Percentiles rank a stretch among this genome's conserved stretches.
phyloP scores from a whole-genome alignment of 305 asterid species.

The Solanum hybrid region DNA sequence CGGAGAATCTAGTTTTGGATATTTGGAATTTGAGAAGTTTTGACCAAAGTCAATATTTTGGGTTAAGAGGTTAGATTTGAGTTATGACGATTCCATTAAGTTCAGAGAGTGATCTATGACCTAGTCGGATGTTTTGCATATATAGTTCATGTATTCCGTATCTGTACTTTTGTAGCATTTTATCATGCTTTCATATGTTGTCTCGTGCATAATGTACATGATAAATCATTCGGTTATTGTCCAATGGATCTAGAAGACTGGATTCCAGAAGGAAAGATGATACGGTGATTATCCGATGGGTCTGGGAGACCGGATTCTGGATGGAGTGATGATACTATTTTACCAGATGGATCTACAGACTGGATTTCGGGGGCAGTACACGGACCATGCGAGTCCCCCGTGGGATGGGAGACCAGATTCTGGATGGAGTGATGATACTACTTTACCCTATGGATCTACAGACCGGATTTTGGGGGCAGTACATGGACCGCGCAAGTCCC shows the following conservation, averaged over 20 bases:
- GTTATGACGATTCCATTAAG: neutral
- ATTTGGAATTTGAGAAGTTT: neutral
- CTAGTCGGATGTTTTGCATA: neutral
- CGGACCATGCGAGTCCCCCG: neutral
- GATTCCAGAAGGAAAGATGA: neutral
- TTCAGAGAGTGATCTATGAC: neutral
- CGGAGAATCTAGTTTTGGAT: neutral
- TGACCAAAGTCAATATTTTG: neutral
- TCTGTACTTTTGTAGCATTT: neutral
- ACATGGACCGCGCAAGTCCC: neutral
- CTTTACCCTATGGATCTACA: neutral
- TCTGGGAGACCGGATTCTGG: neutral
- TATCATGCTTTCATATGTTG: neutral
- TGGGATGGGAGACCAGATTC: neutral
- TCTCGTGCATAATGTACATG: neutral
- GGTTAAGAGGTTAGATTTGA: neutral
- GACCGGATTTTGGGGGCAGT: neutral
- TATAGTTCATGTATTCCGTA: neutral
- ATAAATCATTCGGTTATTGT: neutral
- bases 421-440: neutral
- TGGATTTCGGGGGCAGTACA: neutral
- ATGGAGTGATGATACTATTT: neutral
- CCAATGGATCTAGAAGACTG: neutral
- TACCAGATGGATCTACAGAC: neutral
- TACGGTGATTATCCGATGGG: neutral